Evolutionary conservation across 1,284 basidiomycete species (phyloP).

Genomic region (Puccinia sorghi): DNA sequence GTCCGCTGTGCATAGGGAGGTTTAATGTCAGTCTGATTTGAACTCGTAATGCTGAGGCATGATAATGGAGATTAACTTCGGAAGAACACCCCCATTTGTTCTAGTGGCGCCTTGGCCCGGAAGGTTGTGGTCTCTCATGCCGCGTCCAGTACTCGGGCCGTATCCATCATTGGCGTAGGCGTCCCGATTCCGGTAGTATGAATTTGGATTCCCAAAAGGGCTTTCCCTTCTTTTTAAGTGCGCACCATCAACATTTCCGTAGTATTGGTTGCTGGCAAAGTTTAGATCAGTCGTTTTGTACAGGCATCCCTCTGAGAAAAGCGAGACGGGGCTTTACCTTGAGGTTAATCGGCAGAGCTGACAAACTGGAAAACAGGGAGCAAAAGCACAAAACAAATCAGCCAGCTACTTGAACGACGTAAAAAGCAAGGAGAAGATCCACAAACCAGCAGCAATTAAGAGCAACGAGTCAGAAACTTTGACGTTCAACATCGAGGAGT

Average conservation of each 20-base stretch:
- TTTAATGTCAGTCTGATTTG: too few species aligned
- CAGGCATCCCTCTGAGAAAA: background rate
- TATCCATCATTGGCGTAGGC: background rate
- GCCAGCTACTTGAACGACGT: background rate
- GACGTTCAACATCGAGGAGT: slow-evolving; percentile 6
- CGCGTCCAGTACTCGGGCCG: background rate
- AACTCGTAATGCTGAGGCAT: too few species aligned
- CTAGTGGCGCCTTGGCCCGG: too few species aligned
- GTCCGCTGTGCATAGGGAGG: too few species aligned
- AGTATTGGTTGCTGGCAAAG: background rate
- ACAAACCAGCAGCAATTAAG: slow-evolving; percentile 1
- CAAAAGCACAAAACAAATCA: background rate
- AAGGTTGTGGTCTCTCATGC: background rate
- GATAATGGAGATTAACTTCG: too few species aligned
- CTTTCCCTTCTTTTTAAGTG: slow-evolving; percentile 12
- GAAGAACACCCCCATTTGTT: too few species aligned
- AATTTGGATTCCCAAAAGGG: slow-evolving; percentile 10
- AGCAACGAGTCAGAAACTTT: slow-evolving; percentile 8
- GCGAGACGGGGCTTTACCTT: background rate
- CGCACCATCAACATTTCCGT: background rate
- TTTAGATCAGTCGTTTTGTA: background rate
- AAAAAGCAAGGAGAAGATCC: background rate
- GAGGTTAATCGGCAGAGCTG: slow-evolving; percentile 11
- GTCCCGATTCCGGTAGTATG: slow-evolving; percentile 4
- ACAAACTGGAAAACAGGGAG: background rate